A percentile compares a stretch with the other conserved stretches of the same genome.
These are phyloP conservation scores for Eucalyptus melliodora DNA, from an alignment of 345 rosid genomes.

Conservation along the genomic window DNA sequence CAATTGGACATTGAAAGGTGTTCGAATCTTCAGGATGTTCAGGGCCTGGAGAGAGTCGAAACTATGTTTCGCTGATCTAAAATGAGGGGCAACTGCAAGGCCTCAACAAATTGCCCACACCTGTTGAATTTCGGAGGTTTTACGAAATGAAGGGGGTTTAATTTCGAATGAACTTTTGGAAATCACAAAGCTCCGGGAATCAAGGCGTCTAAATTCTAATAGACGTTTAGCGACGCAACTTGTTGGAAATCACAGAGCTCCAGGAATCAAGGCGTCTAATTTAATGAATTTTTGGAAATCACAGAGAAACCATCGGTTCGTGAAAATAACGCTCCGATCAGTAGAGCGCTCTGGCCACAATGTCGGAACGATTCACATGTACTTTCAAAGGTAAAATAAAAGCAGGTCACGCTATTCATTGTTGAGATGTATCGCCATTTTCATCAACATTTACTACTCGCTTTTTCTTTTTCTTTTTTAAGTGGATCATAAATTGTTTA, in stretches of 20 bases:
- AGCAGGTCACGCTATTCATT: background rate
- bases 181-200: background rate
- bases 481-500: fast-evolving
- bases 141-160: background rate
- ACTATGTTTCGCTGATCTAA: fast-evolving
- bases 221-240: background rate
- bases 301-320: background rate
- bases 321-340: background rate
- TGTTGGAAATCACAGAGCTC: too few species aligned
- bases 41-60: too few species aligned
- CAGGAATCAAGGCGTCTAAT: too few species aligned
- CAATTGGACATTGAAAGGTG: too few species aligned
- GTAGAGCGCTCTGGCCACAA: fast-evolving
- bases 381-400: background rate
- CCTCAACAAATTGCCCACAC: too few species aligned
- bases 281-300: too few species aligned
- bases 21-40: too few species aligned
- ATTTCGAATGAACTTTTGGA: background rate
- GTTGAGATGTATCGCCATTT: background rate
- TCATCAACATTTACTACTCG: background rate
- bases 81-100: fast-evolving
- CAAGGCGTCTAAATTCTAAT: background rate
- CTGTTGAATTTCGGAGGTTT: too few species aligned
- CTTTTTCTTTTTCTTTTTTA: too few species aligned
- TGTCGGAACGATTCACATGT: background rate